Percentiles rank a stretch among this genome's conserved stretches.
Conservation (phyloP, 768 basidiomycete genomes). For the Steccherinum ochraceum region DNA sequence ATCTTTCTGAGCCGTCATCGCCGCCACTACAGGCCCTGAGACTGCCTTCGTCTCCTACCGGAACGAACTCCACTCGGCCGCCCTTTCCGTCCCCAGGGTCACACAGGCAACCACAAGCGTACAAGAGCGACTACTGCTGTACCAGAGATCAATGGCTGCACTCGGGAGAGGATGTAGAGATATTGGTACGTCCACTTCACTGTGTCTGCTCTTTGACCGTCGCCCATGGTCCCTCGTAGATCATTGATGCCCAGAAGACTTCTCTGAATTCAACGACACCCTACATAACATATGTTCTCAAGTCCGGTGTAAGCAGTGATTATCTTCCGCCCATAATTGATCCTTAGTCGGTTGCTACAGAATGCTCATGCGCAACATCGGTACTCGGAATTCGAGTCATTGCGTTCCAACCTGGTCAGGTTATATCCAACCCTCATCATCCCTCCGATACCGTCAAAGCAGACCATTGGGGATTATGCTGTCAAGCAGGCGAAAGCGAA, state of each 20-base stretch:
- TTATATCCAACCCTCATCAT: slow-evolving; percentile 96
- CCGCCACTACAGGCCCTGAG: slow-evolving; percentile 37
- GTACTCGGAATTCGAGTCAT: slow-evolving; percentile 96
- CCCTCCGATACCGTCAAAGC: slow-evolving; percentile 96
- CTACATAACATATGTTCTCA: slow-evolving; percentile 93
- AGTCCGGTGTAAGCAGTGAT: slow-evolving; percentile 63
- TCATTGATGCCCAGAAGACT: slow-evolving; percentile 94
- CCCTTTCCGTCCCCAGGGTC: slow-evolving; percentile 51
- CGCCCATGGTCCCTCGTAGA: slow-evolving; percentile 45
- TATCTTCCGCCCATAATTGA: too few relatives aligned
- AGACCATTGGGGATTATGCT: slow-evolving; percentile 93
- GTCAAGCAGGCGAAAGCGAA: slow-evolving; percentile 96
- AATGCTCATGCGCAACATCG: slow-evolving; percentile 78
- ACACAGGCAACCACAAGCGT: slow-evolving; percentile 44
- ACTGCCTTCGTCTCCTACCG: slow-evolving; percentile 39
- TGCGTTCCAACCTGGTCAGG: slow-evolving; percentile 75
- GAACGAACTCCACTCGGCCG: slow-evolving; percentile 34
- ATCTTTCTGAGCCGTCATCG: slow-evolving; percentile 56
- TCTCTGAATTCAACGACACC: slow-evolving; percentile 79
- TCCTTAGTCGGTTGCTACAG: slow-evolving; percentile 33
- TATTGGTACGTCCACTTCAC: slow-evolving; percentile 45
- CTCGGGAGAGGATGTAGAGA: slow-evolving; percentile 77
- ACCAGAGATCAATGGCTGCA: slow-evolving; percentile 70
- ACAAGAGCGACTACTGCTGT: slow-evolving; percentile 78
- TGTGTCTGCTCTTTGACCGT: not conserved